phyloP scores from a whole-genome alignment of 345 rosid genomes.

The Populus davidiana region DNA sequence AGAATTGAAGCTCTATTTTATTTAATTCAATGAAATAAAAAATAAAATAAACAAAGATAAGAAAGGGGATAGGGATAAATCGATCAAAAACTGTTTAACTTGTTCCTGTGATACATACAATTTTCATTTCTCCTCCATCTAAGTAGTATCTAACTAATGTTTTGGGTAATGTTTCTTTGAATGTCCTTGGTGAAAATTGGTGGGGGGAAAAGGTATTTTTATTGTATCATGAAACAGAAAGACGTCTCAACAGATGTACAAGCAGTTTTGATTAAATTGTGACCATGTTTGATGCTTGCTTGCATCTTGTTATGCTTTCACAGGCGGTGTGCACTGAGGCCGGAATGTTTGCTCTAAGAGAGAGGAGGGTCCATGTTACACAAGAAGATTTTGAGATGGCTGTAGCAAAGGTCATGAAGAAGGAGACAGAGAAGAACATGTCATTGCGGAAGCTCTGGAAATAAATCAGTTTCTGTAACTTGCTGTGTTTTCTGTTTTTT shows the following conservation, averaged over 20 bases:
- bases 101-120: neutral
- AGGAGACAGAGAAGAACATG: constrained; percentile 99
- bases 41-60: neutral
- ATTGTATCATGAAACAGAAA: neutral
- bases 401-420: constrained; percentile 99
- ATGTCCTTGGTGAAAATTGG: neutral
- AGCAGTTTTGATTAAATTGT: neutral
- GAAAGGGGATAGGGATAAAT: neutral
- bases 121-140: neutral
- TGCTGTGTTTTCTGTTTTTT: too few species aligned
- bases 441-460: constrained; percentile 97
- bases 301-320: constrained; percentile 7
- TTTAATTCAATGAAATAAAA: neutral
- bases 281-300: neutral
- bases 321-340: constrained; percentile 99
- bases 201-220: neutral
- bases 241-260: neutral
- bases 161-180: neutral
- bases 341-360: constrained; percentile 98
- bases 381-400: constrained; percentile 99
- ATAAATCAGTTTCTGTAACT: constrained; percentile 27
- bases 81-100: neutral
- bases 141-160: neutral
- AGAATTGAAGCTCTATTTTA: neutral
- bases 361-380: constrained; percentile 95